Percentiles rank a stretch among this genome's conserved stretches.
Conservation (phyloP, 495 filamentous ascomycete species). For the Bathelium albidoporum region DNA sequence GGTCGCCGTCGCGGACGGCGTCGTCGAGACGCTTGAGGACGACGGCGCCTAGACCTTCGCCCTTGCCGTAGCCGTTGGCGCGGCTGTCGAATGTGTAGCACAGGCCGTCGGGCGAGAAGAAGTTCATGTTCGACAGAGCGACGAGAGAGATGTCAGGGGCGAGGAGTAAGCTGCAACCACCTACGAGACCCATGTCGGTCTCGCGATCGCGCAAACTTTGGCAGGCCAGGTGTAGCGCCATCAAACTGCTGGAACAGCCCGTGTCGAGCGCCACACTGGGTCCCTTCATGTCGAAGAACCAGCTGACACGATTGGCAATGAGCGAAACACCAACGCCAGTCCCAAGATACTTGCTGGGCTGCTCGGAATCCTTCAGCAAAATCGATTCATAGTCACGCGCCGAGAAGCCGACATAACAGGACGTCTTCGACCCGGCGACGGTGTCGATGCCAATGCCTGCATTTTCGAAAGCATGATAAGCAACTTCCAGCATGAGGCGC, state of each 20-base stretch:
- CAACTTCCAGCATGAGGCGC: slow-evolving; percentile 5
- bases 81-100: slow-evolving; percentile 7
- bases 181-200: not conserved
- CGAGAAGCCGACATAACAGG: not conserved
- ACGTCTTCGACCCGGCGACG: not conserved
- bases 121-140: not conserved
- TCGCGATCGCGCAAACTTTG: not conserved
- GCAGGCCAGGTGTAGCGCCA: not conserved
- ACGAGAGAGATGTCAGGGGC: not conserved
- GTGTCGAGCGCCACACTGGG: slow-evolving; percentile 42
- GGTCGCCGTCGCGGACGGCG: not conserved
- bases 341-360: not conserved
- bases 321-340: slow-evolving; percentile 24
- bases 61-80: slow-evolving; percentile 30
- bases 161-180: not conserved
- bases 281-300: slow-evolving; percentile 40
- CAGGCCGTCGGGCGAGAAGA: not conserved
- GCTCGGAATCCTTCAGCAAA: slow-evolving; percentile 1
- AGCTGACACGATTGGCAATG: slow-evolving; percentile 41
- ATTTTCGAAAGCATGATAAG: not conserved
- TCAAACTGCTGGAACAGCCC: slow-evolving; percentile 36
- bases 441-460: not conserved
- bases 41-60: slow-evolving; percentile 29
- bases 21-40: slow-evolving; percentile 19
- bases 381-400: not conserved